These are phyloP conservation scores for Volvox africanus DNA, from an alignment of 139 green algal species.

Conservation along the genomic window DNA sequence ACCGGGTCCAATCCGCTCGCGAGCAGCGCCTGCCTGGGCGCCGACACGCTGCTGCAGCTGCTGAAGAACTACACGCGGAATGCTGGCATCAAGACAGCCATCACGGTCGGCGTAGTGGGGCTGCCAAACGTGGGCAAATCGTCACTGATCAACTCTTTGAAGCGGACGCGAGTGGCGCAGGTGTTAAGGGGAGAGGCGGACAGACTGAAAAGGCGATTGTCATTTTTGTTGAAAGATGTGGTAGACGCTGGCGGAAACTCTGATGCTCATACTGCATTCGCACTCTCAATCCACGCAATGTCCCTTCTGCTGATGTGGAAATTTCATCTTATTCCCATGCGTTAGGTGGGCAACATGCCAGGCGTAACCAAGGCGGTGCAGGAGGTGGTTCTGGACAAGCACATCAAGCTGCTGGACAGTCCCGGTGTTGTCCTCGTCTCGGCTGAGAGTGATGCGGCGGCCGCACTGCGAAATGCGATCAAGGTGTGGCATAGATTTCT, in stretches of 20 bases:
- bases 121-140: conserved; percentile 99
- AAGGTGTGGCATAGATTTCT: conserved; percentile 65
- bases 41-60: conserved; percentile 96
- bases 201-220: too few species aligned
- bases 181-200: conserved; percentile 51
- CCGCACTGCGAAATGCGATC: conserved; percentile 90
- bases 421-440: conserved; percentile 88
- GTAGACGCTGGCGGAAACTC: too few species aligned
- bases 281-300: too few species aligned
- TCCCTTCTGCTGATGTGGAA: too few species aligned
- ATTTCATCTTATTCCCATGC: not conserved
- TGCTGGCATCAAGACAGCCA: conserved; percentile 89
- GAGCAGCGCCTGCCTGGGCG: conserved; percentile 75
- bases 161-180: conserved; percentile 87
- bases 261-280: too few species aligned
- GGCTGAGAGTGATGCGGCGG: conserved; percentile 72
- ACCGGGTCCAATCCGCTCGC: not conserved
- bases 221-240: too few species aligned
- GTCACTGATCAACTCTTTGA: conserved; percentile 97
- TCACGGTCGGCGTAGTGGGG: conserved; percentile 97
- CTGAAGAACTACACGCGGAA: conserved; percentile 98
- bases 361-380: conserved; percentile 91
- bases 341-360: conserved; percentile 87
- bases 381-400: conserved; percentile 95
- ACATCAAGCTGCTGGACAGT: conserved; percentile 95